Percentiles rank a stretch among this genome's conserved stretches.
Conservation (phyloP, 1,139 yeast genomes). For the Candida freyschussii region DNA sequence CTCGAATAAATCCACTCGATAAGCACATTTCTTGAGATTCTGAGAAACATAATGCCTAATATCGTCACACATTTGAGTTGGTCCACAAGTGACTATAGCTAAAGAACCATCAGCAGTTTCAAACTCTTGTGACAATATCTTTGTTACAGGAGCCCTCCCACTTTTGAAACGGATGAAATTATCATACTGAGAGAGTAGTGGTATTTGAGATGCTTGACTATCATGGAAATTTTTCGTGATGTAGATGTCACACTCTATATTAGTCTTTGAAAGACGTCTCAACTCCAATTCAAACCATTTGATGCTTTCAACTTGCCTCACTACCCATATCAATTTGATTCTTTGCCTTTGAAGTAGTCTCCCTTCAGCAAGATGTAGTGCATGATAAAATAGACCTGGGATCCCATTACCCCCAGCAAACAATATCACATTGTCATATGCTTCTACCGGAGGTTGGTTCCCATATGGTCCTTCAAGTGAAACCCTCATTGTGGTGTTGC, state of each 20-base stretch:
- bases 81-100: constrained; percentile 41
- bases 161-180: constrained; percentile 15
- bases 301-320: constrained; percentile 42
- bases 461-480: constrained; percentile 62
- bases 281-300: constrained; percentile 49
- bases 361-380: constrained; percentile 21
- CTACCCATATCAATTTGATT: constrained; percentile 43
- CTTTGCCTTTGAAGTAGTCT: constrained; percentile 16
- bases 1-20: constrained; percentile 25
- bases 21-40: constrained; percentile 12
- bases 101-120: constrained; percentile 17
- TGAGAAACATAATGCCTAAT: constrained; percentile 29
- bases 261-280: constrained; percentile 26
- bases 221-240: constrained; percentile 19
- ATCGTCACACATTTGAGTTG: constrained; percentile 48
- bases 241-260: constrained; percentile 22
- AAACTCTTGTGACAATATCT: constrained; percentile 18
- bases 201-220: constrained; percentile 1
- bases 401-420: constrained; percentile 73
- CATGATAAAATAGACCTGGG: constrained; percentile 45
- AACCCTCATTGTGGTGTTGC: constrained; percentile 28
- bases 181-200: constrained; percentile 9
- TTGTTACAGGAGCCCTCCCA: constrained; percentile 19
- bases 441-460: constrained; percentile 43
- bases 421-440: constrained; percentile 48